Percentiles rank a stretch among this genome's conserved stretches.
Conservation (phyloP, 768 basidiomycete species). For the Fistulinella prunicolor region DNA sequence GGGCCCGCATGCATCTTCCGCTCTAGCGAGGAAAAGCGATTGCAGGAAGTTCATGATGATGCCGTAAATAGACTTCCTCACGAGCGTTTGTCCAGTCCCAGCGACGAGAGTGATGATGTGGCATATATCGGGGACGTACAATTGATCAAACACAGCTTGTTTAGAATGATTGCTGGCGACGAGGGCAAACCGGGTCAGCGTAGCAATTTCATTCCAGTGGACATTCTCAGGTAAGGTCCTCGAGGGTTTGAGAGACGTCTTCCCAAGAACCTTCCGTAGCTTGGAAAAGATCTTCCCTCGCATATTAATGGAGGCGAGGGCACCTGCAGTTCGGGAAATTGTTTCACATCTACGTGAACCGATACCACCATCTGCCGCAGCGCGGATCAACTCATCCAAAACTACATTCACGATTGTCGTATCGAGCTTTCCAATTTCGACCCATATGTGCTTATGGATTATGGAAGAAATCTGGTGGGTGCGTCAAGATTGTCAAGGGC, state of each 20-base stretch:
- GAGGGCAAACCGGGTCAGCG: slow-evolving; percentile 71
- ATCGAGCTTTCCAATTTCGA: slow-evolving; percentile 69
- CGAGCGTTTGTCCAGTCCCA: slow-evolving; percentile 66
- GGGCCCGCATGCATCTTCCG: slow-evolving; percentile 56
- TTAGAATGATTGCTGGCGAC: slow-evolving; percentile 67
- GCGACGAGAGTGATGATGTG: slow-evolving; percentile 79
- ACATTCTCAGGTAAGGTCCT: slow-evolving; percentile 64
- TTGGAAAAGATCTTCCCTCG: slow-evolving; percentile 76
- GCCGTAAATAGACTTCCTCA: slow-evolving; percentile 81
- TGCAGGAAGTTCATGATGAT: slow-evolving; percentile 81
- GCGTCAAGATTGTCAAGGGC: slow-evolving; percentile 2
- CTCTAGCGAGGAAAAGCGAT: slow-evolving; percentile 58
- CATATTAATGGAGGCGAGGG: slow-evolving; percentile 72
- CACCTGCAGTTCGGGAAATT: slow-evolving; percentile 69
- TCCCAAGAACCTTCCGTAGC: slow-evolving; percentile 76
- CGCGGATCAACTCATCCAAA: slow-evolving; percentile 75
- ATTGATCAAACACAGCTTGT: slow-evolving; percentile 61
- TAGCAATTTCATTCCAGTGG: slow-evolving; percentile 80
- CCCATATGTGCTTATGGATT: slow-evolving; percentile 76
- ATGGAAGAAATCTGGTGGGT: slow-evolving; percentile 54
- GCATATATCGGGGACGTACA: slow-evolving; percentile 80
- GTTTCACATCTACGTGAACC: slow-evolving; percentile 74
- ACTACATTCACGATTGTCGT: slow-evolving; percentile 64
- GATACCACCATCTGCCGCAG: slow-evolving; percentile 80
- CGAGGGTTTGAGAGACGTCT: slow-evolving; percentile 63